Evolutionary conservation across 2,329 filamentous ascomycete genomes (phyloP), one percentile per base, ranked within the genome.

Genomic region (Setomelanomma holmii): DNA sequence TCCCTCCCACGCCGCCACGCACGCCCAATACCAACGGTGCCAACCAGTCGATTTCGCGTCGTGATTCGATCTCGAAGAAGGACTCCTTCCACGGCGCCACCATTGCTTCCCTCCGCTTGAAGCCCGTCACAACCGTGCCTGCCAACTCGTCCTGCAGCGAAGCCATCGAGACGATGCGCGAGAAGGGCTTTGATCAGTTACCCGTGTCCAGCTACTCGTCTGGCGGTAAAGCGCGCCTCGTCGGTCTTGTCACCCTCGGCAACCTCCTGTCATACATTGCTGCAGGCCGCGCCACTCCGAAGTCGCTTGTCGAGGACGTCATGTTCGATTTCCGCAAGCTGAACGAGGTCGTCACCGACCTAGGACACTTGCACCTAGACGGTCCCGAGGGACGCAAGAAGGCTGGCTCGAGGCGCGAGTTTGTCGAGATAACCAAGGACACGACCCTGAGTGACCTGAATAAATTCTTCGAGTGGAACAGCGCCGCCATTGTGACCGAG

Each of bases 381-480:
- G 56, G 55, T 19, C 56, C 40, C 12, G 56, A 67, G 45, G 58
- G 56, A 24, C 60, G 56, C n/a, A 58, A 61, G 43, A 64, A 60
- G 47, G 61, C 59, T 19, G 49, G 55, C 23, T 52, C 85, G 75
- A 71, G 75, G 19, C 82, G 87, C 52, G 87, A 89, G 70, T 99
- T 96, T 76, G 89, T 98, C 44, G 90, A 98, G 77, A 96, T 99
- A 71, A 98, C 95, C 5, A 81, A 89, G 72, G 90, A 97, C 61
- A 99, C 95, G 1, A 89, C 89, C 3, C 82, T 99, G 34, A 85
- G 84, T 40, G 88, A 89, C 39, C 82, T 99, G 47, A 93, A 91
- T 80, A 87, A 90, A 68, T 99, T 99, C 78, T 91, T 98, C 61
- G 92, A 98, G 78, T 98, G 95, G 92, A 98, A 99, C 77, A 95